Conservation (phyloP, 106 monocot species). For the Hemerocallis citrina region DNA sequence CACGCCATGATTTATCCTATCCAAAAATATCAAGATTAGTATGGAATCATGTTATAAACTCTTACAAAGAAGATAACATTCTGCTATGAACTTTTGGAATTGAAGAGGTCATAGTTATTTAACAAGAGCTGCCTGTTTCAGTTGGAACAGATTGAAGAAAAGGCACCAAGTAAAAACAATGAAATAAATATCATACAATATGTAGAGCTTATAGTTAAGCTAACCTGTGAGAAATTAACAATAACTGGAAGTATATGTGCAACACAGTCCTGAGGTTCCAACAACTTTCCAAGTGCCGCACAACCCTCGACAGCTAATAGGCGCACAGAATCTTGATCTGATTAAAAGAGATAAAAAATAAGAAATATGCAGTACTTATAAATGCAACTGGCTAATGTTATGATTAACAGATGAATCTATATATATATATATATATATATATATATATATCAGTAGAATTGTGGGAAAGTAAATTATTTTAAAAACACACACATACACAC, state of each 20-base stretch:
- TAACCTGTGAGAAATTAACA: constrained; percentile 86
- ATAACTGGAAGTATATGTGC: constrained; percentile 85
- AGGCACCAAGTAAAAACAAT: background rate
- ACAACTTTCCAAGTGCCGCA: constrained; percentile 85
- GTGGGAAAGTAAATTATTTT: too few species aligned
- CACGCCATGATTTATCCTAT: constrained; percentile 98
- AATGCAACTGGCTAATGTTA: too few species aligned
- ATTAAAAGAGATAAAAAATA: constrained; percentile 7
- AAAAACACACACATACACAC: too few species aligned
- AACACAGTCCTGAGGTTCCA: constrained; percentile 89
- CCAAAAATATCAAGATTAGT: constrained; percentile 7
- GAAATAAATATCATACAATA: background rate
- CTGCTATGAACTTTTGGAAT: too few species aligned
- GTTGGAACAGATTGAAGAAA: background rate
- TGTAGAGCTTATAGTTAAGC: background rate
- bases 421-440: too few species aligned
- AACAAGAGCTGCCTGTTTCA: background rate
- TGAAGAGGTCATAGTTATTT: background rate
- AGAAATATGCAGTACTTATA: background rate
- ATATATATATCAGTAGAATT: too few species aligned
- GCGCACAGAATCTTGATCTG: constrained; percentile 96
- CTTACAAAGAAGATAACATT: too few species aligned
- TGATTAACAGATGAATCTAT: too few species aligned
- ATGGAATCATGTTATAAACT: background rate
- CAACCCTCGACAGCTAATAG: constrained; percentile 91